Evolutionary conservation across 331 rosid species (phyloP).

Genomic region (Quercus phellos): DNA sequence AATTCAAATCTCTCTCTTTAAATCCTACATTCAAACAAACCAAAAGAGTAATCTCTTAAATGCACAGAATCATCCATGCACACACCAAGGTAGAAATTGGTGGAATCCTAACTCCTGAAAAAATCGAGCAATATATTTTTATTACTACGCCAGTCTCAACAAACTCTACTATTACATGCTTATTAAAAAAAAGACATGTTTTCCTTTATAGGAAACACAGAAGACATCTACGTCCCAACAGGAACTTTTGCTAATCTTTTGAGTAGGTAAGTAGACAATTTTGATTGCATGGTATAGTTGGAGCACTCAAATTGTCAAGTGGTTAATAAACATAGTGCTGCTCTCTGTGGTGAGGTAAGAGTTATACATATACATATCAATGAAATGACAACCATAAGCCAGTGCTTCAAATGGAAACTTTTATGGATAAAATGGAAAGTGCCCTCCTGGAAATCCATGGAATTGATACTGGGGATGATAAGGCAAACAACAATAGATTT

Average conservation of each 20-base stretch:
- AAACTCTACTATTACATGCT: too few relatives aligned
- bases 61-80: too few relatives aligned
- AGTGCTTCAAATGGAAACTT: background rate
- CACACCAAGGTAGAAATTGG: too few relatives aligned
- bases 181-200: background rate
- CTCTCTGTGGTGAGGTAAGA: constrained; percentile 11
- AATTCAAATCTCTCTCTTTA: too few relatives aligned
- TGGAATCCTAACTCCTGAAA: too few relatives aligned
- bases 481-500: constrained; percentile 22
- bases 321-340: constrained; percentile 11
- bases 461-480: constrained; percentile 17
- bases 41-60: too few relatives aligned
- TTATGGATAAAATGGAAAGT: constrained; percentile 16
- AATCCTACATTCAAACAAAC: too few relatives aligned
- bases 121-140: too few relatives aligned
- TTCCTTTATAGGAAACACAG: background rate
- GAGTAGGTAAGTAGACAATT: constrained; percentile 5
- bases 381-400: background rate
- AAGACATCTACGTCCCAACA: too few relatives aligned
- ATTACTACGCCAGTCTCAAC: too few relatives aligned
- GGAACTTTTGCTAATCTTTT: background rate
- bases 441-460: background rate
- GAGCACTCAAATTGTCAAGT: constrained; percentile 1
- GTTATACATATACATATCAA: background rate
- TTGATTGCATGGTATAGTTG: constrained; percentile 12